Evolutionary conservation across 163 green algal genomes (phyloP).

Genomic region (Chlorella variabilis): DNA sequence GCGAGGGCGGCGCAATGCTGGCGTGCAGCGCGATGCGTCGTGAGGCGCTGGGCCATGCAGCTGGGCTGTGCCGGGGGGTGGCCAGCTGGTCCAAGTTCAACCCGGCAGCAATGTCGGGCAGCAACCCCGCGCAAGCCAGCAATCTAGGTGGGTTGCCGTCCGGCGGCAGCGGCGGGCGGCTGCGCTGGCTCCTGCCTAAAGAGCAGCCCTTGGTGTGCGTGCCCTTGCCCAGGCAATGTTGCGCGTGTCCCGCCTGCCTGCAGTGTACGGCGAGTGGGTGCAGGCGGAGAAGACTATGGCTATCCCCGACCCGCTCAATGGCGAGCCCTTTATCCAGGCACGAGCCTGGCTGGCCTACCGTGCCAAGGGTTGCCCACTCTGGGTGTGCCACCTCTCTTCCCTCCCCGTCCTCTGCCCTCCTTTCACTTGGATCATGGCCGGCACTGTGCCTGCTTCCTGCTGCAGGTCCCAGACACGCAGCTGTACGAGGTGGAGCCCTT

Average conservation of each 20-base stretch:
- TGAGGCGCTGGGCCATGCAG: background rate
- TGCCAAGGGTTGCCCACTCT: too few species aligned
- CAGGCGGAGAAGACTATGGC: slow-evolving; percentile 41
- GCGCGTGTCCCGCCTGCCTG: background rate
- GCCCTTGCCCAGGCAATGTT: background rate
- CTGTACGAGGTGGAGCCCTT: slow-evolving; percentile 77
- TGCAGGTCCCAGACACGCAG: slow-evolving; percentile 83
- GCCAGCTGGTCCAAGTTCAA: slow-evolving; percentile 70
- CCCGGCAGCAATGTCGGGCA: slow-evolving; percentile 53
- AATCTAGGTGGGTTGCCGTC: slow-evolving; percentile 78
- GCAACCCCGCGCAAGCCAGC: slow-evolving; percentile 57
- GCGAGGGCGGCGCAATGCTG: slow-evolving; percentile 30
- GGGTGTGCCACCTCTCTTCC: too few species aligned
- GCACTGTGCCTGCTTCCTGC: too few species aligned
- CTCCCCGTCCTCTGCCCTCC: too few species aligned
- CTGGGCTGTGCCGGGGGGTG: slow-evolving; percentile 26
- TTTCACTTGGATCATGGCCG: too few species aligned
- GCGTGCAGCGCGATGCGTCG: background rate
- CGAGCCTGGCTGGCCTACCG: too few species aligned
- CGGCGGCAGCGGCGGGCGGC: background rate
- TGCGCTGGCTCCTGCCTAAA: too few species aligned
- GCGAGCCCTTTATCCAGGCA: slow-evolving; percentile 95
- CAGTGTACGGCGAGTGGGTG: slow-evolving; percentile 76
- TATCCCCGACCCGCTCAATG: slow-evolving; percentile 92
- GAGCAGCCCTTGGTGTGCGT: background rate